Percentiles rank a stretch among this genome's conserved stretches.
Evolutionary conservation across 371 early-diverging fungal species (phyloP).

Genomic region (Apophysomyces trapeziformis): DNA sequence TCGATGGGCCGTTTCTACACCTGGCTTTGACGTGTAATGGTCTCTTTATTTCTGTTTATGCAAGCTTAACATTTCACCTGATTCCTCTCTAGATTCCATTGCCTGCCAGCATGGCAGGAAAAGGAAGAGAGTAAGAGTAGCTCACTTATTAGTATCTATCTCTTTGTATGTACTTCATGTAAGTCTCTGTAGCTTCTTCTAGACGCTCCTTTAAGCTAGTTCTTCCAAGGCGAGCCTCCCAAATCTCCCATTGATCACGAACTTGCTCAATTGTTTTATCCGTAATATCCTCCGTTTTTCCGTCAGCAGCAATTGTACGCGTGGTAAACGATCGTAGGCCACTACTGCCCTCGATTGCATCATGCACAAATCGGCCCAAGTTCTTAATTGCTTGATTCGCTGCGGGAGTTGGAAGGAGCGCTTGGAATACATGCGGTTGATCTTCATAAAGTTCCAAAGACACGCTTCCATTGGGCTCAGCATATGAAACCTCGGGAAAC

Average conservation of each 20-base stretch:
- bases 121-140: too few relatives aligned
- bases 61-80: too few relatives aligned
- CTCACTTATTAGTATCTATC: too few relatives aligned
- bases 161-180: too few relatives aligned
- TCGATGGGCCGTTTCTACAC: too few relatives aligned
- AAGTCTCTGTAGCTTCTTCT: slow-evolving; percentile 6
- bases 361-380: too few relatives aligned
- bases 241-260: slow-evolving; percentile 27
- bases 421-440: slow-evolving; percentile 81
- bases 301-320: slow-evolving; percentile 23
- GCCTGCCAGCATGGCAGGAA: too few relatives aligned
- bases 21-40: too few relatives aligned
- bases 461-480: slow-evolving; percentile 21
- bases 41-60: too few relatives aligned
- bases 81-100: too few relatives aligned
- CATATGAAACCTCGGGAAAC: slow-evolving; percentile 7
- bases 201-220: slow-evolving; percentile 31
- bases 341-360: too few relatives aligned
- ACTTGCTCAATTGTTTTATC: slow-evolving; percentile 15
- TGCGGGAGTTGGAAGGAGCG: slow-evolving; percentile 37
- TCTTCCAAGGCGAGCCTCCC: slow-evolving; percentile 30
- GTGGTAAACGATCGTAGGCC: slow-evolving; percentile 8
- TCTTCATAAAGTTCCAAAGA: slow-evolving; percentile 60
- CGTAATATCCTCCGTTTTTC: slow-evolving; percentile 28
- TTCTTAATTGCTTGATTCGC: too few relatives aligned